Percentiles rank a stretch among this genome's conserved stretches.
These are phyloP conservation scores for Paramarasmius palmivorus DNA, from an alignment of 1,284 basidiomycete genomes.

Conservation along the genomic window DNA sequence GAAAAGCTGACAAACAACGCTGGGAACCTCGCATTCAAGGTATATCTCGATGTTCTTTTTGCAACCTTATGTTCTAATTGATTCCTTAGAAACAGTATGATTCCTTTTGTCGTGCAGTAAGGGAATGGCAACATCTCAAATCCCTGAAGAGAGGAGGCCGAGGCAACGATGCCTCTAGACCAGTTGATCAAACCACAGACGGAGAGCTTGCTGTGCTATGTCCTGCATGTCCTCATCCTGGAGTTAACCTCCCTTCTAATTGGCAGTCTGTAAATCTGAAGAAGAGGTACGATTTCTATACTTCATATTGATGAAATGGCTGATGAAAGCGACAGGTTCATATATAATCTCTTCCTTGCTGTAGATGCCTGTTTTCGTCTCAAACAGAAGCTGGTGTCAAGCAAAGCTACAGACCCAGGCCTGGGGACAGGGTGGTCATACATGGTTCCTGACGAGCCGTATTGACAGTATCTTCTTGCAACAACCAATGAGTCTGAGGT, in stretches of 20 bases:
- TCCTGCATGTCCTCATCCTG: slow-evolving; percentile 31
- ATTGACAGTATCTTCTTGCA: slow-evolving; percentile 2
- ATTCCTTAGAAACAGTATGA: slow-evolving; percentile 23
- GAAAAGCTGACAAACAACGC: slow-evolving; percentile 16
- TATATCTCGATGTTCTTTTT: not conserved
- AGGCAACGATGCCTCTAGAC: slow-evolving; percentile 15
- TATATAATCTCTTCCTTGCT: slow-evolving; percentile 15
- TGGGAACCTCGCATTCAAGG: slow-evolving; percentile 2
- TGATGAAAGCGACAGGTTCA: too few species aligned
- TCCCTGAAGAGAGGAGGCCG: slow-evolving; percentile 26
- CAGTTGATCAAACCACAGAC: slow-evolving; percentile 10
- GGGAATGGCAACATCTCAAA: slow-evolving; percentile 25
- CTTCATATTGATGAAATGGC: too few species aligned
- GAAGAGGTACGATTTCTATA: not conserved
- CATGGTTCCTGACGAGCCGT: slow-evolving; percentile 12
- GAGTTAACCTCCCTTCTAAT: slow-evolving; percentile 24
- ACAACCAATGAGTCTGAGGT: slow-evolving; percentile 9
- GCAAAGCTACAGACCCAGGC: slow-evolving; percentile 7
- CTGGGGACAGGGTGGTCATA: slow-evolving; percentile 13
- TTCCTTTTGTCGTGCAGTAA: slow-evolving; percentile 17
- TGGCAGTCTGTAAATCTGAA: slow-evolving; percentile 12
- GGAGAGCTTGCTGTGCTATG: slow-evolving; percentile 27
- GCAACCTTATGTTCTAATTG: not conserved
- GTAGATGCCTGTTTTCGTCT: slow-evolving; percentile 21
- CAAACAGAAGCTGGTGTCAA: slow-evolving; percentile 5